phyloP scores from a whole-genome alignment of 2,329 filamentous ascomycete species.

The Fusarium sp. region DNA sequence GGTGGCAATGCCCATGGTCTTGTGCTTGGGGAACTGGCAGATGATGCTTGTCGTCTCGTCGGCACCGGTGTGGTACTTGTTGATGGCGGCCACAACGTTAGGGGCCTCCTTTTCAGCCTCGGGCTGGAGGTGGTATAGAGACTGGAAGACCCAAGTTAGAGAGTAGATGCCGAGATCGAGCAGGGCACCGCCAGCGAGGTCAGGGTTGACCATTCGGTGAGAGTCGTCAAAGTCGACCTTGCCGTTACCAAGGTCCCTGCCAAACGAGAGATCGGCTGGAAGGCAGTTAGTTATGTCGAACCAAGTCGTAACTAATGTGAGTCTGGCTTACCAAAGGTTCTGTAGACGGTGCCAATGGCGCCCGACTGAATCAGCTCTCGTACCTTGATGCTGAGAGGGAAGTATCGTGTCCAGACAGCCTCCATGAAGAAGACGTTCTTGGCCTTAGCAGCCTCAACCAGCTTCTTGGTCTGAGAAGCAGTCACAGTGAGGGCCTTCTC shows the following conservation, averaged over 20 bases:
- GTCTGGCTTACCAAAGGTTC: conserved; percentile 62
- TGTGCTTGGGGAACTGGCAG: conserved; percentile 77
- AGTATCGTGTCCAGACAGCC: conserved; percentile 91
- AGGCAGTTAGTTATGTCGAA: conserved; percentile 8
- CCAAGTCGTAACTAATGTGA: background rate
- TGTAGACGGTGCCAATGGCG: conserved; percentile 71
- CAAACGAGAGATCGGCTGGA: conserved; percentile 71
- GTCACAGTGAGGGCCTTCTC: conserved; percentile 93
- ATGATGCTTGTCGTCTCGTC: conserved; percentile 86
- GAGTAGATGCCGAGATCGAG: conserved; percentile 91
- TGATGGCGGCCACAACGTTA: conserved; percentile 75
- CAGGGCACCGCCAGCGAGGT: conserved; percentile 84
- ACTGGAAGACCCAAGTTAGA: conserved; percentile 91
- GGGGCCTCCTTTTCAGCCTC: conserved; percentile 76
- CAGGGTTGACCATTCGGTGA: conserved; percentile 84
- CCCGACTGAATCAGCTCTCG: conserved; percentile 71
- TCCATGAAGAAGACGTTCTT: conserved; percentile 86
- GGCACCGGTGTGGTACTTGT: conserved; percentile 78
- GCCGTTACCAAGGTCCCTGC: conserved; percentile 67
- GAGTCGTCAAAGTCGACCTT: conserved; percentile 68
- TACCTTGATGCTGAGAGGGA: conserved; percentile 83
- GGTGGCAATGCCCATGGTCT: conserved; percentile 78
- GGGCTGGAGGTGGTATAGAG: conserved; percentile 83
- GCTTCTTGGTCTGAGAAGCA: conserved; percentile 78
- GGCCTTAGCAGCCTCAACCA: conserved; percentile 77